Base-by-base conservation (phyloP, 768 basidiomycete genomes). In the Pulveroboletus sp. region DNA sequence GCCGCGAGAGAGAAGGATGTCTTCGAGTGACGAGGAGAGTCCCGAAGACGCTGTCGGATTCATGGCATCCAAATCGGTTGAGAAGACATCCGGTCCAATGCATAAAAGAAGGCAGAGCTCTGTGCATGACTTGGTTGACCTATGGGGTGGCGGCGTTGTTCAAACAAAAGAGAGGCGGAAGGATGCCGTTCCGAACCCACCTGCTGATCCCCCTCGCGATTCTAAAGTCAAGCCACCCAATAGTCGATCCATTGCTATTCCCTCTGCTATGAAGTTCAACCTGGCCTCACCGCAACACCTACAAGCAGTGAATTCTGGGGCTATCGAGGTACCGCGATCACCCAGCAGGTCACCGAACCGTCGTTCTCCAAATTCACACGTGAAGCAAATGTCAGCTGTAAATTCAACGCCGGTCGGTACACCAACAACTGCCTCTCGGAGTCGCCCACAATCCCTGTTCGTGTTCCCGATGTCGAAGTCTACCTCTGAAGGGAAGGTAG, bases 371-470 rank as follows among this genome's bases (percentile, higher is more conserved):
- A 57, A 47, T 29, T 61, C 63, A 29, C 69, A 70, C 33, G 38
- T 46, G 16, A 72, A 66, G 49, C 64, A 66, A 42, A 56, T 66
- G 39, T 63, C 70, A 19, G 49, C 60, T 49, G 42, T 52, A 47
- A 51, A 60, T 56, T 25, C 55, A 10, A 51, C 58, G 34, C 53
- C 62, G n/a, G n/a, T n/a, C 2, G 35, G 65, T 37, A 50, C 51
- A 20, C 53, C 65, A 42, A 49, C 69, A n/a, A 53, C 73, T 24
- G 50, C 72, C 12, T 62, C 73, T 33, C 79, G 82, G 32, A 73
- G 78, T 31, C 82, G 90, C 6, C 90, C 90, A 19, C 87, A 90
- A 52, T 92, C 90, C n/a, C 80, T 91, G 79, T 76, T 90, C 62
- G 65, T 86, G 24, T 83, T 86, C 57, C 84, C 87, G 3, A 56